phyloP scores from a whole-genome alignment of 257 asterid species.

The Solanum virginianum region DNA sequence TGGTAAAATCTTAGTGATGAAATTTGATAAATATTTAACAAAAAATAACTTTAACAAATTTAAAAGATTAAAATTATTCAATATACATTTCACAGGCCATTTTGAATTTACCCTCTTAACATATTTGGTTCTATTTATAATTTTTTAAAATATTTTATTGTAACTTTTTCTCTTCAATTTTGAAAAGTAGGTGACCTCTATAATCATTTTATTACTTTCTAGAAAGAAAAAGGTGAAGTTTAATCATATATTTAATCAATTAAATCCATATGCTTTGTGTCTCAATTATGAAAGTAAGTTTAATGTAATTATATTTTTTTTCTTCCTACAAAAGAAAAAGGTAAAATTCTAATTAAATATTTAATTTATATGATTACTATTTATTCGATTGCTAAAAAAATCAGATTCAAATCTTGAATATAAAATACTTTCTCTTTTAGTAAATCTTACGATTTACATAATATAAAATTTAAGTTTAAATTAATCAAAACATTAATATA shows the following conservation, averaged over 20 bases:
- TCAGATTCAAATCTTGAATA: neutral
- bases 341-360: neutral
- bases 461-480: neutral
- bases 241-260: neutral
- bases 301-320: neutral
- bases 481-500: neutral
- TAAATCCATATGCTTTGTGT: neutral
- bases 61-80: too few relatives aligned
- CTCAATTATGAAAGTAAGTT: neutral
- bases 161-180: neutral
- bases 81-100: neutral
- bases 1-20: too few relatives aligned
- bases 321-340: neutral
- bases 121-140: neutral
- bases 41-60: too few relatives aligned
- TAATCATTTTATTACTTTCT: neutral
- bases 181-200: neutral
- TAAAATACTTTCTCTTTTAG: neutral
- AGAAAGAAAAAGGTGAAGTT: neutral
- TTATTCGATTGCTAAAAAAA: too few relatives aligned
- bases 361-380: neutral
- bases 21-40: too few relatives aligned
- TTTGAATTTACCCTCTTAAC: neutral
- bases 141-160: neutral
- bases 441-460: fast-evolving